phyloP scores from a whole-genome alignment of 2,329 filamentous ascomycete genomes.

The Claviceps arundinis region DNA sequence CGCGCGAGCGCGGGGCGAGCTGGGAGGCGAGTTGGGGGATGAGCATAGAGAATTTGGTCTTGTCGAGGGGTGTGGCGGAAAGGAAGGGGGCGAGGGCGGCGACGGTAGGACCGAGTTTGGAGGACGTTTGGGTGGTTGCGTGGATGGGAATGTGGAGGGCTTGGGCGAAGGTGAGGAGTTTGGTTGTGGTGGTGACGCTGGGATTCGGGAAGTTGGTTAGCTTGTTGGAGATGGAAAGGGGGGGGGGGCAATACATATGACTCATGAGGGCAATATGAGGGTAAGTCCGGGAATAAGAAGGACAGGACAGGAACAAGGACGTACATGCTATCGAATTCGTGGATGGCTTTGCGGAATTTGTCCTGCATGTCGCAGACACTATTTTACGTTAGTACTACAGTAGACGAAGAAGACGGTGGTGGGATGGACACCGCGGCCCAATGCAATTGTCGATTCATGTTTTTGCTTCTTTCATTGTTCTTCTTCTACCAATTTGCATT shows the following conservation, averaged over 20 bases:
- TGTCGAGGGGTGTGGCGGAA: conserved; percentile 53
- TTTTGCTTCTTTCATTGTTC: too few relatives aligned
- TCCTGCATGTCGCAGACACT: conserved; percentile 94
- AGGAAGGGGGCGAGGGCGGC: conserved; percentile 50
- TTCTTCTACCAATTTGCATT: too few relatives aligned
- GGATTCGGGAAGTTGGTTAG: background rate
- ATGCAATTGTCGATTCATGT: too few relatives aligned
- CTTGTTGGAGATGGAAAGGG: background rate
- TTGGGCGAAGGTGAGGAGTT: conserved; percentile 52
- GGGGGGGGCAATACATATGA: background rate
- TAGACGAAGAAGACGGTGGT: background rate
- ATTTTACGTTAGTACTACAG: background rate
- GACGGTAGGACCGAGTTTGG: conserved; percentile 69
- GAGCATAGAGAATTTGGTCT: conserved; percentile 83
- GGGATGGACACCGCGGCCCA: too few relatives aligned
- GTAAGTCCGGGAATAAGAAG: background rate
- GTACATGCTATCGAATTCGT: conserved; percentile 73
- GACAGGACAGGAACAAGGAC: conserved; percentile 9
- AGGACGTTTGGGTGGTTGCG: conserved; percentile 72
- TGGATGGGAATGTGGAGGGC: conserved; percentile 65
- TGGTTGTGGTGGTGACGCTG: conserved; percentile 53
- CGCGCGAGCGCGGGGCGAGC: conserved; percentile 31
- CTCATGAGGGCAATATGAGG: too few relatives aligned
- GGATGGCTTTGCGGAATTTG: conserved; percentile 73
- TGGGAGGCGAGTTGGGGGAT: conserved; percentile 47